Conservation (phyloP, 345 rosid species). For the Eucalyptus dawsonii region DNA sequence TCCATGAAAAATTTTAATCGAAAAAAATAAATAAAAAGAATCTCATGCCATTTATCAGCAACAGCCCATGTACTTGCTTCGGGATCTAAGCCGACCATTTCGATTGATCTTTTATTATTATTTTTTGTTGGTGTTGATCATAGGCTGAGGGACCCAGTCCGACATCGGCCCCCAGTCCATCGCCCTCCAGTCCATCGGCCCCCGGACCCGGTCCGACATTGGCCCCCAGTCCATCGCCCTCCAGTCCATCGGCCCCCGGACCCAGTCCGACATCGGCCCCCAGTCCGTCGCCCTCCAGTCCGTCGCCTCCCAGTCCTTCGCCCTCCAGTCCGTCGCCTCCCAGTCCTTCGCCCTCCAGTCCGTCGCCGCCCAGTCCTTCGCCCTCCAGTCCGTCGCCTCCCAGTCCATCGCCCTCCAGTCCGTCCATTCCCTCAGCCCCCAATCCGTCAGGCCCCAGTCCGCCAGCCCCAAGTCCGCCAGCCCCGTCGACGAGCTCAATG, state of each 20-base stretch:
- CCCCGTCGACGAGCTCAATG: conserved; percentile 1
- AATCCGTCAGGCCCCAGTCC: too few species aligned
- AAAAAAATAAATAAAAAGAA: background rate
- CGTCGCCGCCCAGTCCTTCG: background rate
- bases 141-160: background rate
- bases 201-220: too few species aligned
- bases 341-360: too few species aligned
- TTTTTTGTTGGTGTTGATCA: background rate
- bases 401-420: too few species aligned
- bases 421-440: background rate
- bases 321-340: too few species aligned
- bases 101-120: background rate
- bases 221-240: too few species aligned
- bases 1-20: background rate
- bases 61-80: background rate
- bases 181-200: too few species aligned
- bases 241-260: too few species aligned
- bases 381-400: background rate
- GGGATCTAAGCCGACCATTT: background rate
- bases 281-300: too few species aligned
- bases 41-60: background rate
- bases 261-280: too few species aligned
- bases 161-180: background rate
- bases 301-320: too few species aligned
- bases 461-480: background rate